Conservation (phyloP, 2,329 filamentous ascomycete species). For the Claviceps monticola region DNA sequence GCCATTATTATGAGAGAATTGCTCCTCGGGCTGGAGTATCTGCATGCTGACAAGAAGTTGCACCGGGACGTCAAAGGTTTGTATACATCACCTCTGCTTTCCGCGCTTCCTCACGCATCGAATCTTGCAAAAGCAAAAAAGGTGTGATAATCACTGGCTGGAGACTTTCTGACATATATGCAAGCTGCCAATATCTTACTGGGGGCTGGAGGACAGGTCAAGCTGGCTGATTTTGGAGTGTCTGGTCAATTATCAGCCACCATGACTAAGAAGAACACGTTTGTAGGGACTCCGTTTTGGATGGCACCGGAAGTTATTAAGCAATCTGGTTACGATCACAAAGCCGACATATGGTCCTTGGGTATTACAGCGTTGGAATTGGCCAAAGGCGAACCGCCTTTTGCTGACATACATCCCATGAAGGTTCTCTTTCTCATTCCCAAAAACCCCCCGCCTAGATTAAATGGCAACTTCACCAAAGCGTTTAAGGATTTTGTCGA, state of each 20-base stretch:
- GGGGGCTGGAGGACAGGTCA: conserved; percentile 84
- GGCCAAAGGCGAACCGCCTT: conserved; percentile 83
- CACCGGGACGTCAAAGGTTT: conserved; percentile 90
- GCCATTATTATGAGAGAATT: conserved; percentile 88
- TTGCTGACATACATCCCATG: conserved; percentile 96
- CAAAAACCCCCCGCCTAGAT: conserved; percentile 74
- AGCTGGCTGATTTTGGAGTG: conserved; percentile 92
- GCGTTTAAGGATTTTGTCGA: conserved; percentile 76
- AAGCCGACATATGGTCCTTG: conserved; percentile 94
- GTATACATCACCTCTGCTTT: neutral
- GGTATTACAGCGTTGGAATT: conserved; percentile 90
- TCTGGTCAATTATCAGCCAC: conserved; percentile 92
- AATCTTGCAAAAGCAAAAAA: neutral
- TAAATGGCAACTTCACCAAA: conserved; percentile 71
- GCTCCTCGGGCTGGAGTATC: conserved; percentile 77
- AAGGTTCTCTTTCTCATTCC: conserved; percentile 94
- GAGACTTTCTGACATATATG: neutral
- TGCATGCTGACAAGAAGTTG: conserved; percentile 90
- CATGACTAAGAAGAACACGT: conserved; percentile 99
- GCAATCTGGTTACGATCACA: conserved; percentile 94
- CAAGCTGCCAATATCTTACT: conserved; percentile 85
- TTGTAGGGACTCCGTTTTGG: conserved; percentile 97
- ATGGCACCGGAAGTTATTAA: conserved; percentile 99
- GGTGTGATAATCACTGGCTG: neutral
- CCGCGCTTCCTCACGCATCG: too few relatives aligned